Base-by-base conservation (phyloP, 768 basidiomycete species). In the Kwoniella newhampshirensis region DNA sequence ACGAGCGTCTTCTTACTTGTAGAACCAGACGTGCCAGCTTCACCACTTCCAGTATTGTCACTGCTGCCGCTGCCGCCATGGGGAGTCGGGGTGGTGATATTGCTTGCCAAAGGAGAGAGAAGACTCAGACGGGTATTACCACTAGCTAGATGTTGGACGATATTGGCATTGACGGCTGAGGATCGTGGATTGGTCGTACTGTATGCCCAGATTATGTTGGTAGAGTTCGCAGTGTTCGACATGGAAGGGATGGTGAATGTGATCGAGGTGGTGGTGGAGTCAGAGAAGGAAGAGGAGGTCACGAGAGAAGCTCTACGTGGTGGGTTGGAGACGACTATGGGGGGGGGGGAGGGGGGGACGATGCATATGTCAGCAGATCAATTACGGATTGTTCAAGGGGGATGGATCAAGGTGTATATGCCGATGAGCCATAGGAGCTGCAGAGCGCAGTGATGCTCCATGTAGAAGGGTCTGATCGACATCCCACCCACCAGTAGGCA, bases 201-300 rank as follows among this genome's bases (percentile, higher is more conserved):
- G 64, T 82, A 84, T 4, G 86, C 86, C 74, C 79, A 88, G 44
- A 89, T 86, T 54, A 87, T 64, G 8, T 70, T 51, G 18, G 68
- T 70, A 7, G 47, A 28, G 36, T 58, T 62, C 80, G 81, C 20
- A 60, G 76, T 5, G n/a, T 35, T 37, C 8, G 59, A 53, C 17
- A 26, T 35, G 27, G 66, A 58, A 17, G 63, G 67, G 36, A 73
- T 17, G 21, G 68, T 67, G 56, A 71, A 72, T 27, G 66, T 45
- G 56, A 67, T 61, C 12, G 57, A 51, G 20, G 68, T 65, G 20
- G 51, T 17, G 48, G 63, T 57, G 39, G 70, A 43, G 49, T 63
- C 65, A 17, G 68, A 54, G 51, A 70, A 55, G 44, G 59, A 69
- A 4, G 37, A 27, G 70, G 82, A 18, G 58, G 83, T 81, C 17